Base-by-base conservation (phyloP, 225 moss, liverwort and hornwort species). In the Physcomitrium patens region DNA sequence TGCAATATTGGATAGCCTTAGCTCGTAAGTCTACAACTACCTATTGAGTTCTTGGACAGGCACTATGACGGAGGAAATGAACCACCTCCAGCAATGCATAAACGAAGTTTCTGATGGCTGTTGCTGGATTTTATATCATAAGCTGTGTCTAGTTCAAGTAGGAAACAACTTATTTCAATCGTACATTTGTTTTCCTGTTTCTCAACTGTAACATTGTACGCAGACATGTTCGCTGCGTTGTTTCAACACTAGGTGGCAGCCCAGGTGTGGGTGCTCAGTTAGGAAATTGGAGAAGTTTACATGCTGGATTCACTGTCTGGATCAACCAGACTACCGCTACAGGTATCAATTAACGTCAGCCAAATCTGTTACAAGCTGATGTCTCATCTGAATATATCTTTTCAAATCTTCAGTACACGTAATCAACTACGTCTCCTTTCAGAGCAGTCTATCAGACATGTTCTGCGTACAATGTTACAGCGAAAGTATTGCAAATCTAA, bases 301-400 rank as follows among this genome's bases (percentile, higher is more conserved):
- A 95, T 78, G 85, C 93, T 72, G 99, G 99, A 31, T 92, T 99
- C 74, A 93, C 93, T 51, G 69, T 99, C 73, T 99, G 99, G 95
- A 65, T 95, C n/a, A 86, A 87, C 12, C 91, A 81, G 74, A 92
- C 87, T 58, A 82, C 81, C 60, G 97, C 97, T 48, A 54, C 75
- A 51, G 94, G 96, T 94, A 89, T 71, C 68, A 12, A 20, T 57
- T 59, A 57, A 54, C 1, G 63, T 55, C 12, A 63, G 45, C 14
- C 1, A 18, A 69, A 51, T 57, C 44, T 58, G 22, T 51, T 54
- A 17, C n/a, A 26, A 54, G 42, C 5, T 41, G 52, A 15, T 48
- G 22, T 44, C 7, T 4, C 63, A 58, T 24, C 41, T 53, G 37
- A 78, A 56, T 14, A 9, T 0, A 0, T 2, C 0, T 0, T 11